These are phyloP conservation scores for Tolypocladium tropicale DNA, from an alignment of 2,329 filamentous ascomycete genomes.

Conservation along the genomic window DNA sequence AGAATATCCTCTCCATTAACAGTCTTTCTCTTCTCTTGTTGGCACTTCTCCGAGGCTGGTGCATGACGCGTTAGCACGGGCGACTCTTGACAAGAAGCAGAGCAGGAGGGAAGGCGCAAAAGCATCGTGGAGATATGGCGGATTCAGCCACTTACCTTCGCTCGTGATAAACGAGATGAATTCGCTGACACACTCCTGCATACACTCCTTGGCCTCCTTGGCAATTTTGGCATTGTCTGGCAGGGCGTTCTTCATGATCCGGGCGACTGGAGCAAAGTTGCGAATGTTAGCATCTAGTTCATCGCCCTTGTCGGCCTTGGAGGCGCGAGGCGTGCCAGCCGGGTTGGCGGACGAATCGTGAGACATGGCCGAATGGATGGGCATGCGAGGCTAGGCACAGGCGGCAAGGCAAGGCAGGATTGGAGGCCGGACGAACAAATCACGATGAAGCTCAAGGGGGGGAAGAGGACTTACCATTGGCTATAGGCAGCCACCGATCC, in stretches of 20 bases:
- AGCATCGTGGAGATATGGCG: neutral
- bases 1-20: constrained; percentile 98
- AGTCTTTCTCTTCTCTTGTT: constrained; percentile 98
- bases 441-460: constrained; percentile 30
- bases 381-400: constrained; percentile 19
- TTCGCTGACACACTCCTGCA: constrained; percentile 99
- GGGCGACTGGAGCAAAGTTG: constrained; percentile 90
- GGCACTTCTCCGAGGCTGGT: constrained; percentile 94
- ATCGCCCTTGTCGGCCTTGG: constrained; percentile 38
- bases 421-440: constrained; percentile 21
- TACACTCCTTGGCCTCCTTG: constrained; percentile 98
- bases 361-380: constrained; percentile 43
- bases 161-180: constrained; percentile 99
- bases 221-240: constrained; percentile 98
- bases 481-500: constrained; percentile 98
- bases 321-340: constrained; percentile 36
- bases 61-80: constrained; percentile 8
- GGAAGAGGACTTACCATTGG: constrained; percentile 77
- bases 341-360: constrained; percentile 44
- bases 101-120: too few relatives aligned
- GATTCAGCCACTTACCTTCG: constrained; percentile 59
- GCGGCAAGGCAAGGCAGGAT: constrained; percentile 4
- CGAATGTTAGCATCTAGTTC: constrained; percentile 83
- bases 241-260: constrained; percentile 97
- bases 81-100: neutral